Evolutionary conservation across 2,329 filamentous ascomycete genomes (phyloP), one percentile per base, ranked within the genome.

Genomic region (Penicillium sp.): DNA sequence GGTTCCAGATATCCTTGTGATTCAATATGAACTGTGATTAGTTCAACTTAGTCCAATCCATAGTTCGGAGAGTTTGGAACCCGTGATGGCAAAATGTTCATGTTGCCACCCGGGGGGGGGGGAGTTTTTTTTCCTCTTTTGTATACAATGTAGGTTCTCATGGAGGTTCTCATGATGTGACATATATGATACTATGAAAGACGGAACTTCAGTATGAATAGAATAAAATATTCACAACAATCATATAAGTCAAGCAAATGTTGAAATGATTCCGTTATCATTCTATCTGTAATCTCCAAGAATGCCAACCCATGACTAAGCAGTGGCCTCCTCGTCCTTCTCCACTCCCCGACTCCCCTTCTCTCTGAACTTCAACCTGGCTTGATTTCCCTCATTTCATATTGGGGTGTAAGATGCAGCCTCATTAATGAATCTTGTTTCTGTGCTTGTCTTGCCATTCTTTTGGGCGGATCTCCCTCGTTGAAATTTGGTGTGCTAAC

Each of bases 391-490:
- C 54, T 56, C 46, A 49, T 58, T 57, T 49, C 40, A 37, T 48
- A 48, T 29, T 35, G 48, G 31, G 18, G 15, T 42, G 11, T 49
- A 56, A 49, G 18, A 66, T 62, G 62, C 57, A 46, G 49, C 50
- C 35, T 61, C 53, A 55, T 60, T 56, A 43, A 57, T 64, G 58
- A 63, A 51, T 55, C 47, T 52, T 51, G 60, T 47, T 56, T 43
- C 56, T 42, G 54, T 56, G 44, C 35, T 54, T 52, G 27, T 57
- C 49, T 54, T 60, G 56, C 53, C 47, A 45, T 59, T 68, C 57
- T 40, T 62, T 63, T 63, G 61, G 60, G 61, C 67, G 60, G 54
- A 27, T 53, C 55, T 41, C 64, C 56, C 60, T 58, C 48, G 54
- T 66, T 50, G 46, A 41, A 54, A 27, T 41, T 42, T 55, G 44